A percentile compares a stretch with the other conserved stretches of the same genome.
phyloP scores from a whole-genome alignment of 192 early-diverging fungal genomes.

The Cladochytrium replicatum region DNA sequence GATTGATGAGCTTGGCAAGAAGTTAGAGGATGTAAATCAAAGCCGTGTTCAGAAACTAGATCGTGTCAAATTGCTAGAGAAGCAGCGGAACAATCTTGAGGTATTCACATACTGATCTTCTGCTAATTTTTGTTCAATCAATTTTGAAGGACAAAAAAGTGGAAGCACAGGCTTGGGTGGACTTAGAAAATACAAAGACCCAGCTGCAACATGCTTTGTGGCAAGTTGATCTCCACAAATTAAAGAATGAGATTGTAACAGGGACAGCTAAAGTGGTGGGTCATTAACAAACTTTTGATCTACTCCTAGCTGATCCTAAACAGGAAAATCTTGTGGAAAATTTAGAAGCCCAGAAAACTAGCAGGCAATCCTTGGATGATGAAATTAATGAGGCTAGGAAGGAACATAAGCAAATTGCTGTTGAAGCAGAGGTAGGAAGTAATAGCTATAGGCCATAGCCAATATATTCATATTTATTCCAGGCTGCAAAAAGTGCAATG shows the following conservation, averaged over 20 bases:
- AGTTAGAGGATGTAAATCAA: slow-evolving; percentile 68
- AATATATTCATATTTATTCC: no score
- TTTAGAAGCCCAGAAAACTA: not conserved
- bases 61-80: slow-evolving; percentile 80
- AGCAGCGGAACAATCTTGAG: slow-evolving; percentile 73
- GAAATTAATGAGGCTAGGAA: slow-evolving; percentile 2
- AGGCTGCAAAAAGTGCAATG: no score
- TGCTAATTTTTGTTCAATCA: no score
- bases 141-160: not conserved
- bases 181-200: slow-evolving; percentile 7
- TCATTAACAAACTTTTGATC: no score
- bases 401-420: slow-evolving; percentile 7
- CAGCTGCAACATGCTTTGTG: not conserved
- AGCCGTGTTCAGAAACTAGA: slow-evolving; percentile 69
- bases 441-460: no score
- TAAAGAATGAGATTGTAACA: no score
- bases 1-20: slow-evolving; percentile 61
- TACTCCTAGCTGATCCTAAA: no score
- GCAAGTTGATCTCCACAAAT: no score
- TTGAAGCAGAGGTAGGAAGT: not conserved
- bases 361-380: slow-evolving; percentile 2
- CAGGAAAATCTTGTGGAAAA: no score
- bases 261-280: no score
- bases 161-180: slow-evolving; percentile 11
- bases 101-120: no score